Evolutionary conservation across 305 asterid species (phyloP).

Genomic region (Fraxinus paxiana): DNA sequence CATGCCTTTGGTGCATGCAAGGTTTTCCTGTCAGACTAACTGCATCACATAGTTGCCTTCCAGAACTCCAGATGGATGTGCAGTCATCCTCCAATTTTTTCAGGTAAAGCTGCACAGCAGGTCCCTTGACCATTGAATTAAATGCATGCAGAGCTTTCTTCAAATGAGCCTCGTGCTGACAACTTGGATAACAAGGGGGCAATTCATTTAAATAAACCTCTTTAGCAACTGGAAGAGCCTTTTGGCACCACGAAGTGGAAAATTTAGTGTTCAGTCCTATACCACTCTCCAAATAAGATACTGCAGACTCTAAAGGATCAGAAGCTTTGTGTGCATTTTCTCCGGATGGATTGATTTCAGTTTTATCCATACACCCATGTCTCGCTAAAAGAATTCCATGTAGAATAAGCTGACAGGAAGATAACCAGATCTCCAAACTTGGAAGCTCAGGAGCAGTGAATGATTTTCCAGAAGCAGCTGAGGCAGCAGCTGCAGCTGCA

Average conservation of each 20-base stretch:
- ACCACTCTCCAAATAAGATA: conserved; percentile 53
- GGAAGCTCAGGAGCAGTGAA: conserved; percentile 71
- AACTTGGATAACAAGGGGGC: conserved; percentile 82
- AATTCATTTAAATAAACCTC: conserved; percentile 64
- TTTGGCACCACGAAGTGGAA: conserved; percentile 81
- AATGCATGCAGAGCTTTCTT: conserved; percentile 56
- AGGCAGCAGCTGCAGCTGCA: conserved; percentile 89
- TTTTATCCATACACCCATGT: conserved; percentile 31
- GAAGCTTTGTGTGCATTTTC: conserved; percentile 37
- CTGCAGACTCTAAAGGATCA: conserved; percentile 50
- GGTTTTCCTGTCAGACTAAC: conserved; percentile 94
- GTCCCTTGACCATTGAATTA: conserved; percentile 82
- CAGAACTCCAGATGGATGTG: conserved; percentile 75
- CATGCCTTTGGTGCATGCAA: conserved; percentile 83
- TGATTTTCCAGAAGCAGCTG: conserved; percentile 61
- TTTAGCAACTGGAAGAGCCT: conserved; percentile 79
- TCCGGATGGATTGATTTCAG: conserved; percentile 35
- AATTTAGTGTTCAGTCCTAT: conserved; percentile 59
- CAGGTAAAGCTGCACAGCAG: conserved; percentile 53
- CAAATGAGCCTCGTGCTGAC: conserved; percentile 71
- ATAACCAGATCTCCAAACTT: conserved; percentile 64
- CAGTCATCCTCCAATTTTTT: conserved; percentile 75
- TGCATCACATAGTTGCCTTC: conserved; percentile 92
- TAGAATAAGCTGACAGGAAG: conserved; percentile 66
- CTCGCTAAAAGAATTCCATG: conserved; percentile 60